Evolutionary conservation across 306 rosid species (phyloP), one percentile per base, ranked within the genome.

Genomic region (Cucumis melo): DNA sequence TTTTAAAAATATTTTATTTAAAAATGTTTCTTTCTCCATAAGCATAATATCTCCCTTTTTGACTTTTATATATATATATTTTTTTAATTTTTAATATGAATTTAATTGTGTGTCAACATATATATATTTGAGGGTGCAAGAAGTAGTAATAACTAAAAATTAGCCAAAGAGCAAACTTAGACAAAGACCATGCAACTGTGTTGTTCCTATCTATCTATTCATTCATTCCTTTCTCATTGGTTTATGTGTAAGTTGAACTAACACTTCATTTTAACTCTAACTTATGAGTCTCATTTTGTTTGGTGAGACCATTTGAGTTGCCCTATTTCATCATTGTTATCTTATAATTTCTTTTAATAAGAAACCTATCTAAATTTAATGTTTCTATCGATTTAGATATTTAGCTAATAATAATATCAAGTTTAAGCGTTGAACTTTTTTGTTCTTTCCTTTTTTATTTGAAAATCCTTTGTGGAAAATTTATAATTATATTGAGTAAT

Each of bases 161-260:
- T 4, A 12, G 53, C 9, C 75, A 44, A 23, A 68, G 13, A 68
- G 34, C 55, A 65, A 0, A 27, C 73, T 38, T 21, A 41, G 54
- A 66, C 53, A 66, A 66, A 66, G 73, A 66, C 53, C 74, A 67
- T 41, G 55, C 74, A 67, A 5, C 74, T 67, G n/a, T 67, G 55
- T 67, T 60, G 16, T 9, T 66, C 70, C 15, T 2, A 63, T 63
- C 46, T 34, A 32, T 64, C 15, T 2, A 63, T 63, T 24, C 16
- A 32, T 64, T 8, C 4, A 14, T 64, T 13, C 1, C 71, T 64
- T 36, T 14, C 2, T 8, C 72, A 16, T 36, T 29, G 44, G 70
- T 63, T 63, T 4, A 59, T 63, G 12, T 19, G 29, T 36, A 38
- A 39, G 24, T 65, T 65, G 16, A 65, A 2, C 51, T 41, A 67